phyloP scores from a whole-genome alignment of 768 basidiomycete genomes.

The Collybiopsis confluens region DNA sequence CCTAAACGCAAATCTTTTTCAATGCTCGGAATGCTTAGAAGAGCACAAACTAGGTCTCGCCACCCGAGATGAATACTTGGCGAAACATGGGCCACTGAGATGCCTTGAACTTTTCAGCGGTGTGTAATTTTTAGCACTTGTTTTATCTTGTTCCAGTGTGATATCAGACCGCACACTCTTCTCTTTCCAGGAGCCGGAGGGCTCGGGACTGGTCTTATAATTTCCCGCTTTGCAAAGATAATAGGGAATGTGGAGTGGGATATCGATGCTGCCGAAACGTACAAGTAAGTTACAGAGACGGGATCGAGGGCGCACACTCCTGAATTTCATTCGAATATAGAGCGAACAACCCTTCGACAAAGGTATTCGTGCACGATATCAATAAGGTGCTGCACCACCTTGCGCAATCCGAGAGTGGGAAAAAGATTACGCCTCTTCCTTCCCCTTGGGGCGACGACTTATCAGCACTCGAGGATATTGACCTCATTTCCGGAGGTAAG shows the following conservation, averaged over 20 bases:
- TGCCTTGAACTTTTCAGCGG: slow-evolving; percentile 71
- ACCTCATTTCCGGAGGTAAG: slow-evolving; percentile 70
- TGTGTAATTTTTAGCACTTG: slow-evolving; percentile 20
- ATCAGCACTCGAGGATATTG: slow-evolving; percentile 50
- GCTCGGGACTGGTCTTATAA: slow-evolving; percentile 60
- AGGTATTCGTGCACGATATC: slow-evolving; percentile 62
- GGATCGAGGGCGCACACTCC: background rate
- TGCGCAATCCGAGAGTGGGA: no score
- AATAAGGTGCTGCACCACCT: slow-evolving; percentile 41
- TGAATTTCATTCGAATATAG: slow-evolving; percentile 18
- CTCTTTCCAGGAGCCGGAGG: slow-evolving; percentile 71
- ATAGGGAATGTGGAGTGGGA: slow-evolving; percentile 67
- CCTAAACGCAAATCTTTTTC: slow-evolving; percentile 1
- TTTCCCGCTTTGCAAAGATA: slow-evolving; percentile 59
- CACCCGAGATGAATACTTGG: slow-evolving; percentile 24
- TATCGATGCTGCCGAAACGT: slow-evolving; percentile 60
- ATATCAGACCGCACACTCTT: background rate
- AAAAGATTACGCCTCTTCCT: no score
- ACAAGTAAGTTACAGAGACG: slow-evolving; percentile 33
- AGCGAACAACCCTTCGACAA: slow-evolving; percentile 54
- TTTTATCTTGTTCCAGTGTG: no score
- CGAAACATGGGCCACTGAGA: slow-evolving; percentile 40
- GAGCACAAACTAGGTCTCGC: slow-evolving; percentile 26
- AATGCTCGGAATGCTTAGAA: background rate
- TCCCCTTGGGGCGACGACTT: no score